Conservation (phyloP, 208 protist genomes). For the Acanthamoeba royreba region DNA sequence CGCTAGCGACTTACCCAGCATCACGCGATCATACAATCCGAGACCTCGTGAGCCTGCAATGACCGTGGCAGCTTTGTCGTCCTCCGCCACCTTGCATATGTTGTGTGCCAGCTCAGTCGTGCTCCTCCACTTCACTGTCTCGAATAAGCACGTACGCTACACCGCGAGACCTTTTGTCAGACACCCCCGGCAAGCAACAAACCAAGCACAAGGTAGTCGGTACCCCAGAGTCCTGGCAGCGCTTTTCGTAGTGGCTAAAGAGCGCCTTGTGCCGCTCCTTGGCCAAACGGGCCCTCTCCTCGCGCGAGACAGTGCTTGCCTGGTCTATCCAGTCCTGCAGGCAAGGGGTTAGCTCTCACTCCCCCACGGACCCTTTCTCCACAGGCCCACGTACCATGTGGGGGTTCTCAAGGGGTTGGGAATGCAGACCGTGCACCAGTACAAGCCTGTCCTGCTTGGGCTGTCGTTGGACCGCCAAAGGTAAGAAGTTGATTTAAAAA, state of each 20-base stretch:
- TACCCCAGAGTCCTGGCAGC: background rate
- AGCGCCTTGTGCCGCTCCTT: constrained; percentile 25
- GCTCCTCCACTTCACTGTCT: background rate
- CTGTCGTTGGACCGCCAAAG: background rate
- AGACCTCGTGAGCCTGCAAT: constrained; percentile 19
- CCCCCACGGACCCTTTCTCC: background rate
- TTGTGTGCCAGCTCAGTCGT: constrained; percentile 9
- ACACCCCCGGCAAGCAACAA: background rate
- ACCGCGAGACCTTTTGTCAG: background rate
- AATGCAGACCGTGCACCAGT: background rate
- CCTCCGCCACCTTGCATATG: constrained; percentile 16
- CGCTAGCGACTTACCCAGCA: background rate
- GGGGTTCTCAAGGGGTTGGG: background rate
- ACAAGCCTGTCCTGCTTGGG: background rate
- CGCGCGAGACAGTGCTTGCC: background rate
- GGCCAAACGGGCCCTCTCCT: background rate
- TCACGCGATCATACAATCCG: background rate
- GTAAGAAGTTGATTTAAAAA: background rate
- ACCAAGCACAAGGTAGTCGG: background rate
- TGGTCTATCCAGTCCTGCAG: background rate
- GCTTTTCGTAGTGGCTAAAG: background rate
- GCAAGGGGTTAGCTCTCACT: background rate
- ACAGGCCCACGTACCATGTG: background rate
- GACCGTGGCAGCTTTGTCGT: background rate
- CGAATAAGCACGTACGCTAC: background rate